Evolutionary conservation across 2,329 filamentous ascomycete genomes (phyloP), one percentile per base, ranked within the genome.

Genomic region (Chaetomiaceae sp.): DNA sequence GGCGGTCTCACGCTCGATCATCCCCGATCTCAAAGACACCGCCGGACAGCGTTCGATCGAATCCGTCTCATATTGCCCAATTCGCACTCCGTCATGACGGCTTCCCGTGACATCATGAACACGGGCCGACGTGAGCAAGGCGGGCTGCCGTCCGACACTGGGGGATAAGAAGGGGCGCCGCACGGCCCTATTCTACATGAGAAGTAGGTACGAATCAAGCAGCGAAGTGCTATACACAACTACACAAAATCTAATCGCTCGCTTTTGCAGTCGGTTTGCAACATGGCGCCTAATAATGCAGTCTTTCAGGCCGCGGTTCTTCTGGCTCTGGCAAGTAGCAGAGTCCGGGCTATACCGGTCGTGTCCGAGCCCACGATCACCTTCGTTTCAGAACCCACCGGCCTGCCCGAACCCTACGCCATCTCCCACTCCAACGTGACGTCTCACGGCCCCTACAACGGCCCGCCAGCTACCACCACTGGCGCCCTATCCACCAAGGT

Each of bases 391-490:
- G 54, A 55, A 16, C 48, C 62, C 2, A 56, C 59, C 33, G 59
- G 13, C 34, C 52, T 32, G 14, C 56, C 40, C 4, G 57, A 53
- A 32, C 54, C 14, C 41, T 57, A 34, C 40, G 53, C 53, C 7
- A 59, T 55, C 59, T 66, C 54, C 58, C 71, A 38, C 63, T 66
- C 2, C 33, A 79, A 86, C 27, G 73, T 81, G 5, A 86, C 84
- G 2, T 81, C 77, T 4, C 87, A 92, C 65, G 87, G 86, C 0
- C 77, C 86, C 0, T 92, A 75, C 67, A 80, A 71, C 2, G 88
- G 87, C 2, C 77, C 78, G 0, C 71, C 85, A 0, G 67, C 75
- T 0, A 87, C 85, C 0, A 87, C 81, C 0, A 89, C 82, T 0
- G 88, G 88, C 4, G 88, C 87, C 20, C 67, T 87, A 2, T 78